These are phyloP conservation scores for Termitomyces heimii DNA, from an alignment of 768 basidiomycete genomes.

Conservation along the genomic window DNA sequence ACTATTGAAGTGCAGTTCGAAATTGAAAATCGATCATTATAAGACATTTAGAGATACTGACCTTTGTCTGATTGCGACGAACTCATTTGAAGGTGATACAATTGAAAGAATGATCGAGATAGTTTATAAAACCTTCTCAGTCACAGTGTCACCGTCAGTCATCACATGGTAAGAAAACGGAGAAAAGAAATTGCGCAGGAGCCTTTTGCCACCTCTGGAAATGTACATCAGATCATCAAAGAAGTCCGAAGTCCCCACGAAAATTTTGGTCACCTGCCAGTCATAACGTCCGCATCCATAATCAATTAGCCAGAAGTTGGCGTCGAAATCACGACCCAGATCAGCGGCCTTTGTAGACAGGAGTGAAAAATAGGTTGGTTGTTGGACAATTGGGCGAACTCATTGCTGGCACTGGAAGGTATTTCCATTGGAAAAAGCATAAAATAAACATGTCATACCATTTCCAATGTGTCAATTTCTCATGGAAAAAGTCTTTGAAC, in stretches of 20 bases:
- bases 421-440: too few relatives aligned
- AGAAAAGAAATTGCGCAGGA: background rate
- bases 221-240: background rate
- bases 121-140: background rate
- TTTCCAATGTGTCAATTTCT: too few relatives aligned
- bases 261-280: background rate
- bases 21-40: slow-evolving; percentile 15
- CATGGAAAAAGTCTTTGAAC: too few relatives aligned
- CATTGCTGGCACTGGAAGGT: too few relatives aligned
- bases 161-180: background rate
- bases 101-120: background rate
- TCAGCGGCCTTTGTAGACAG: too few relatives aligned
- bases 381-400: too few relatives aligned
- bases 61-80: slow-evolving; percentile 5
- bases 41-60: background rate
- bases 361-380: too few relatives aligned
- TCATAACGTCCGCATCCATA: too few relatives aligned
- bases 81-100: background rate
- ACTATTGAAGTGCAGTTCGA: slow-evolving; percentile 32
- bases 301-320: too few relatives aligned
- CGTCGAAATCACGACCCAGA: too few relatives aligned
- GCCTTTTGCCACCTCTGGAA: background rate
- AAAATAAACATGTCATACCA: too few relatives aligned
- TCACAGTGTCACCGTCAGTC: background rate
- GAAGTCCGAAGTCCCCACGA: background rate